Percentiles rank a stretch among this genome's conserved stretches.
Evolutionary conservation across 352 stramenopile species (phyloP).

Genomic region (Peronospora destructor): DNA sequence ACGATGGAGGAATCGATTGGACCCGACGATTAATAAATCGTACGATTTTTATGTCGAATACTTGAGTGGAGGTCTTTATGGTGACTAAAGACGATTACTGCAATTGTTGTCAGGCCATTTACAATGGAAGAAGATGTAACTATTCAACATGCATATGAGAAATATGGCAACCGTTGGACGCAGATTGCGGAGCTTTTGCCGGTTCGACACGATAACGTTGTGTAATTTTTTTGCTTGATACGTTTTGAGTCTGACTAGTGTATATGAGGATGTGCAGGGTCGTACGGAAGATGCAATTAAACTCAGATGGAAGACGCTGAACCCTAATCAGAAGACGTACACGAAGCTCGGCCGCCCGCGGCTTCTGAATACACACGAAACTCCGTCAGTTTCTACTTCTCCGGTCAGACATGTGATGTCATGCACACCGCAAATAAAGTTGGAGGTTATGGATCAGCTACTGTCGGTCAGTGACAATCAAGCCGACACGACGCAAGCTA

Average conservation of each 20-base stretch:
- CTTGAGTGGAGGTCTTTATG: background rate
- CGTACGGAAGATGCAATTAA: slow-evolving; percentile 80
- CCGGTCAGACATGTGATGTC: slow-evolving; percentile 18
- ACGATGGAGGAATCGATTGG: slow-evolving; percentile 94
- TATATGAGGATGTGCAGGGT: slow-evolving; percentile 26
- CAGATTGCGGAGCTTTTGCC: slow-evolving; percentile 77
- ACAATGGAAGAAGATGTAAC: slow-evolving; percentile 60
- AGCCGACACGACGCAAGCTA: slow-evolving; percentile 11
- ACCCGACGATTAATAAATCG: slow-evolving; percentile 90
- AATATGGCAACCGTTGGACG: slow-evolving; percentile 84
- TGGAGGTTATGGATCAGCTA: background rate
- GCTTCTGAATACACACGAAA: slow-evolving; percentile 46
- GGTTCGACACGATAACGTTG: slow-evolving; percentile 20
- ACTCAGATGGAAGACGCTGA: slow-evolving; percentile 74
- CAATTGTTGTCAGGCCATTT: slow-evolving; percentile 37
- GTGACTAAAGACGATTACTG: no score
- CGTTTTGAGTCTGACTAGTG: background rate
- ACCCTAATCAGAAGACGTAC: slow-evolving; percentile 72
- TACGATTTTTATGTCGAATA: slow-evolving; percentile 18
- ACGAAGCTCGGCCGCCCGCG: slow-evolving; percentile 67
- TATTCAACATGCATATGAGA: slow-evolving; percentile 73
- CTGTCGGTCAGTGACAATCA: slow-evolving; percentile 9
- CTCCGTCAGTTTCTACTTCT: slow-evolving; percentile 26
- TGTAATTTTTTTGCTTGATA: background rate
- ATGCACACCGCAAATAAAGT: slow-evolving; percentile 4